Conservation (phyloP, 2,329 filamentous ascomycete species). For the Tothia fuscella region DNA sequence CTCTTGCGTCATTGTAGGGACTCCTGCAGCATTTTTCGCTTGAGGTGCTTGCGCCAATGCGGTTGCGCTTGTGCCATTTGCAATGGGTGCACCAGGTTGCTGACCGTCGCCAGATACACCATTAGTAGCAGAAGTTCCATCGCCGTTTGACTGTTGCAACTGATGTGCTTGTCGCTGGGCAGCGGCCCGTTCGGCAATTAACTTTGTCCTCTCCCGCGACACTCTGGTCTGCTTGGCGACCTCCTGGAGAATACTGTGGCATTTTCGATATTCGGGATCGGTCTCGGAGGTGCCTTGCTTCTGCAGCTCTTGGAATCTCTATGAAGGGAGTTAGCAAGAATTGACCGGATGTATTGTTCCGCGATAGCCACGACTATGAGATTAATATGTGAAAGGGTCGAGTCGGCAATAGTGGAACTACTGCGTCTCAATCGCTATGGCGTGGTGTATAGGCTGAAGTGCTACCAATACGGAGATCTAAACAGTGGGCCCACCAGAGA, state of each 20-base stretch:
- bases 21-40: not conserved
- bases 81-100: constrained; percentile 1
- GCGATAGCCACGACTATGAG: not conserved
- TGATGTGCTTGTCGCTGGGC: constrained; percentile 31
- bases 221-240: constrained; percentile 54
- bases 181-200: constrained; percentile 35
- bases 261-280: constrained; percentile 81
- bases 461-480: no score
- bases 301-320: constrained; percentile 59
- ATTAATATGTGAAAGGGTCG: not conserved
- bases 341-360: not conserved
- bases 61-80: constrained; percentile 7
- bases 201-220: constrained; percentile 26
- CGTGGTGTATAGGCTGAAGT: not conserved
- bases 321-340: constrained; percentile 5
- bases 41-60: not conserved
- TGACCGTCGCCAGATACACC: not conserved
- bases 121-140: constrained; percentile 4
- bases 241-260: constrained; percentile 59
- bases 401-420: not conserved
- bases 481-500: no score
- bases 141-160: constrained; percentile 20
- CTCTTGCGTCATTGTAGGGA: constrained; percentile 1
- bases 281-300: constrained; percentile 65
- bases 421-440: not conserved